Conservation (phyloP, 306 rosid genomes). For the Pyrus communis region DNA sequence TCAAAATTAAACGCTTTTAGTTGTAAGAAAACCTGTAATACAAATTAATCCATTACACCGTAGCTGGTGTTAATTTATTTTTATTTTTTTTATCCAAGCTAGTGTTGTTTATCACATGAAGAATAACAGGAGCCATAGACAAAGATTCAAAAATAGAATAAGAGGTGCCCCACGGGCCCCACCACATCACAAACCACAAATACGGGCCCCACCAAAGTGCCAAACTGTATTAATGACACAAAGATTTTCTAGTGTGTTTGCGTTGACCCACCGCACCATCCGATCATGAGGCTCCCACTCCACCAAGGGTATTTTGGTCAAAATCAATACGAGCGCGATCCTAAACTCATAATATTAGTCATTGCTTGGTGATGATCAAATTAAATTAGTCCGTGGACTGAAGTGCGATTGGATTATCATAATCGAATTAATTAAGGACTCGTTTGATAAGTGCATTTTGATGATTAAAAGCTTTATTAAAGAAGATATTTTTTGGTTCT, state of each 20-base stretch:
- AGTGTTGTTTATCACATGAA: background rate
- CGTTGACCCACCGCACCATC: slow-evolving; percentile 12
- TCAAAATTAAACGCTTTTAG: background rate
- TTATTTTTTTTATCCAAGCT: background rate
- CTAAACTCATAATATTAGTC: background rate
- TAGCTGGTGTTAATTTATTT: no score
- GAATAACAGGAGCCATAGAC: background rate
- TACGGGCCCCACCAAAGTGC: slow-evolving; percentile 16
- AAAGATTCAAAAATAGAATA: slow-evolving; percentile 14
- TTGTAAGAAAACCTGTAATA: no score
- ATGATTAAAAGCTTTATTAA: no score
- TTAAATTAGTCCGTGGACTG: background rate
- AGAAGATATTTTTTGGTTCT: no score
- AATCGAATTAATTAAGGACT: background rate
- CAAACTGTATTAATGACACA: slow-evolving; percentile 5
- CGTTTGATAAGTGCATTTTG: no score
- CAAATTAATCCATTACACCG: background rate
- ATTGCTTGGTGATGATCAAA: slow-evolving; percentile 20
- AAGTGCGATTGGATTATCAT: slow-evolving; percentile 36
- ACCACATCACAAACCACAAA: background rate
- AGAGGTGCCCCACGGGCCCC: background rate
- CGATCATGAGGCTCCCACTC: slow-evolving; percentile 19
- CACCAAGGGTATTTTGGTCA: slow-evolving; percentile 23
- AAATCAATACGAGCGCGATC: no score
- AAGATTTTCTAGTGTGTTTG: slow-evolving; percentile 16